phyloP scores from a whole-genome alignment of 2,329 filamentous ascomycete species.

The Calonectria pseudoreteaudii region DNA sequence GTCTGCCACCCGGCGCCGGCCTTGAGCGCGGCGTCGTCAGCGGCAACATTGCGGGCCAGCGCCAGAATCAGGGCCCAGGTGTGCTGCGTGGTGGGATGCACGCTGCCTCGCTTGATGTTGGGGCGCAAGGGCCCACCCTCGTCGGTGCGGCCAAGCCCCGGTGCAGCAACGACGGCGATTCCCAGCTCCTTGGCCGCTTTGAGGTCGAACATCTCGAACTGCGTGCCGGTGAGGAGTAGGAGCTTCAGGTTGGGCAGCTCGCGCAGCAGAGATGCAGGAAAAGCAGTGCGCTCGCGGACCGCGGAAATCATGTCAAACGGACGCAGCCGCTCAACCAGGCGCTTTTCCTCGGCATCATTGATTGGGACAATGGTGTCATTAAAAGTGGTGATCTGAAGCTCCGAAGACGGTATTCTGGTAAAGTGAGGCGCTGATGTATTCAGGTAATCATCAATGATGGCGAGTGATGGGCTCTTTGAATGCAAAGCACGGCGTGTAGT shows the following conservation, averaged over 20 bases:
- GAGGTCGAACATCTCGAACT: not conserved
- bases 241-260: not conserved
- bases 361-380: not conserved
- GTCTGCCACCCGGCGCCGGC: not conserved
- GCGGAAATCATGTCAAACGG: not conserved
- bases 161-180: not conserved
- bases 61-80: constrained; percentile 67
- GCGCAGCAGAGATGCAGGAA: not conserved
- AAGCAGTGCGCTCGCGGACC: not conserved
- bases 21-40: constrained; percentile 38
- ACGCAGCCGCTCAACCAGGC: not conserved
- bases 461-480: not conserved
- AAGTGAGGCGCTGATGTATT: not conserved
- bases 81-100: constrained; percentile 67
- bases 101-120: constrained; percentile 41
- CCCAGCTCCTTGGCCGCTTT: not conserved
- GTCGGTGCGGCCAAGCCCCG: not conserved
- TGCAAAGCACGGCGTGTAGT: not conserved
- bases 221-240: not conserved
- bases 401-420: not conserved
- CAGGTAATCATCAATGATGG: not conserved
- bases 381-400: not conserved
- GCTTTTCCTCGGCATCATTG: not conserved
- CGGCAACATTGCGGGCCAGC: constrained; percentile 68
- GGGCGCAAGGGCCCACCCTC: not conserved